Evolutionary conservation across 164 flowering plant genomes (phyloP), one percentile per base, ranked within the genome.

Genomic region (Berberis vulgaris): DNA sequence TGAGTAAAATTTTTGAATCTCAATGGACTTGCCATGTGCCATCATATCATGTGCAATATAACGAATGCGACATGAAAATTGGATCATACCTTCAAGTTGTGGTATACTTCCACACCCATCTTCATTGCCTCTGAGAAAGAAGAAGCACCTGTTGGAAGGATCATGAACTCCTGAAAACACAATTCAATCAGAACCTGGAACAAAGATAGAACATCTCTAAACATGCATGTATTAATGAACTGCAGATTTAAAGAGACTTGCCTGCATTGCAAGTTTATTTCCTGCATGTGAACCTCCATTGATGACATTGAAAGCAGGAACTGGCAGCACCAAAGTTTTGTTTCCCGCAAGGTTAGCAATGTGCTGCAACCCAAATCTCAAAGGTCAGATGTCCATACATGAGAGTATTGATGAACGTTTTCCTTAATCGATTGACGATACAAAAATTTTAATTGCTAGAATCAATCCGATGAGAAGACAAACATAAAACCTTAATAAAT

Each of bases 261-360:
- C 94, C 90, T 88, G 97, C 95, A 90, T 90, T 40, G 97, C 95
- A 66, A 90, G 92, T 69, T 90, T 90, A 69, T 90, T 87, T 71
- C 97, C 95, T 1, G 97, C 97, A 73, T 90, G 97, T 53, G 97
- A 90, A 65, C 97, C 97, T 57, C 95, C 97, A 64, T 90, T 90
- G 68, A 90, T 90, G 76, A 90, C 95, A 74, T 90, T 90, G 83
- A 90, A 88, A 10, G 97, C 95, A 59, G 97, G 97, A 62, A 90
- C 97, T 13, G 97, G 97, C 66, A 90, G 72, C n/a, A 90, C 92
- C 80, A 90, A 62, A 64, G 72, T 82, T 72, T 74, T 77, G 86
- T 90, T 90, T 45, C 97, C 97, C 70, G 97, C 91, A 65, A 90
- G 84, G 75, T 90, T 82, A 60, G 97, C 97, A 76, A 90, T 87